Percentiles rank a stretch among this genome's conserved stretches.
Evolutionary conservation across 805 yeast species (phyloP).

Genomic region (Millerago galiae): DNA sequence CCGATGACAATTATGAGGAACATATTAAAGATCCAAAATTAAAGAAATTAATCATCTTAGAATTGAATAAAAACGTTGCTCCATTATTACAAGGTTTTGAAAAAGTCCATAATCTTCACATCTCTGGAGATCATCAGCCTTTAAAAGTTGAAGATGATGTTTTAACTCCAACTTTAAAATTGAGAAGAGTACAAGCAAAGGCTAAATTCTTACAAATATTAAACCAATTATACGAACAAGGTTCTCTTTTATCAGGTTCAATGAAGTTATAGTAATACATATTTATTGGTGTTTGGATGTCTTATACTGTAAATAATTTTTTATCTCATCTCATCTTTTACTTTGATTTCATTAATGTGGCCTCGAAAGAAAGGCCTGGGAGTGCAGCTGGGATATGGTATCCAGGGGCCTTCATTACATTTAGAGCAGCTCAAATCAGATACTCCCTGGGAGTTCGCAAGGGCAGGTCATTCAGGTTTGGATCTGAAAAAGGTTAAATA

Average conservation of each 20-base stretch:
- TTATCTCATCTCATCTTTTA: not conserved
- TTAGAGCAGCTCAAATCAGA: conserved; percentile 12
- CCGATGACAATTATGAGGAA: conserved; percentile 9
- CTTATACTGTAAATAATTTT: too few species aligned
- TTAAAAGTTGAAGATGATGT: conserved; percentile 54
- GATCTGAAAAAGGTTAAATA: conserved; percentile 10
- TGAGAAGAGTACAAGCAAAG: conserved; percentile 42
- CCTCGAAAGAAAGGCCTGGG: conserved; percentile 38
- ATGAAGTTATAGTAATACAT: conserved; percentile 2
- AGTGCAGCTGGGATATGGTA: conserved; percentile 36
- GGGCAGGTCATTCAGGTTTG: conserved; percentile 19
- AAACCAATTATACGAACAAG: conserved; percentile 43
- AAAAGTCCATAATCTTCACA: conserved; percentile 47
- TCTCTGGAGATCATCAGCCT: conserved; percentile 39
- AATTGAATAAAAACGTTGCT: conserved; percentile 34
- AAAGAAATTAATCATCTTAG: conserved; percentile 27
- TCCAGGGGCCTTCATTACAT: conserved; percentile 28
- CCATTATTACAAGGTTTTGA: conserved; percentile 53
- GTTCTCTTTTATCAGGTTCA: conserved; percentile 18
- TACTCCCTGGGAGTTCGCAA: conserved; percentile 24
- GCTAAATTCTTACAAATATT: conserved; percentile 36
- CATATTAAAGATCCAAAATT: conserved; percentile 13
- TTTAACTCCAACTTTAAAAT: conserved; percentile 61
- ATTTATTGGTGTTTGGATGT: conserved; percentile 1
- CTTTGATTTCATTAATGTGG: conserved; percentile 23